Percentiles rank a stretch among this genome's conserved stretches.
Evolutionary conservation across 331 rosid species (phyloP).

Genomic region (Malus hybrid): DNA sequence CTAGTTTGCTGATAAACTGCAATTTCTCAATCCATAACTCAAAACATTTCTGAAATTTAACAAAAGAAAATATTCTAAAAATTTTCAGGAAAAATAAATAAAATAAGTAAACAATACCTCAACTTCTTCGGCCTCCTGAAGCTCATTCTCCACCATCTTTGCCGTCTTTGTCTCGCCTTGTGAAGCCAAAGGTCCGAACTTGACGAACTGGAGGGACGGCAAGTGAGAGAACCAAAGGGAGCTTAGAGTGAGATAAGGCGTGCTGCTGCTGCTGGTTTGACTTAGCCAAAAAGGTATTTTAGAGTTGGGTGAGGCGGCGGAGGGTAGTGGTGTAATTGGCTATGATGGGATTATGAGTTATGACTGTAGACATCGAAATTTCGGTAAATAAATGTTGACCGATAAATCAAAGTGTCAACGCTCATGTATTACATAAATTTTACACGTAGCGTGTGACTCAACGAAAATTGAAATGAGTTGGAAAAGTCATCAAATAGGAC

Average conservation of each 20-base stretch:
- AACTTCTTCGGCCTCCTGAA: constrained; percentile 21
- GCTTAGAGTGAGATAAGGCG: constrained; percentile 4
- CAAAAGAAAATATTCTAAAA: no score
- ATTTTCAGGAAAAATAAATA: neutral
- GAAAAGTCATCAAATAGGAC: no score
- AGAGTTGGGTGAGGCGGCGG: neutral
- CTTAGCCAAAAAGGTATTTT: constrained; percentile 12
- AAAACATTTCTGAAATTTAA: no score
- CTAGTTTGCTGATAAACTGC: neutral
- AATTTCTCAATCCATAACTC: neutral
- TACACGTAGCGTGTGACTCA: no score
- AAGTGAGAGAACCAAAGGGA: constrained; percentile 16
- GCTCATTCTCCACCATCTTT: constrained; percentile 15
- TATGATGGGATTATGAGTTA: no score
- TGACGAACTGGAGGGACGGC: constrained; percentile 19
- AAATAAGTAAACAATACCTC: constrained; percentile 13
- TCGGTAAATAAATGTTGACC: no score
- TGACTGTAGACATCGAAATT: no score
- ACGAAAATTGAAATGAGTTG: no score
- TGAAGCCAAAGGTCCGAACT: constrained; percentile 20
- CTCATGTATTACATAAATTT: no score
- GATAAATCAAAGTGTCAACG: no score
- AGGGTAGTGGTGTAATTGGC: constrained; percentile 1
- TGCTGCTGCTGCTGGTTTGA: neutral
- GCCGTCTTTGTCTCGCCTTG: constrained; percentile 28